These are phyloP conservation scores for Globisporangium paddicum DNA, from an alignment of 352 stramenopile genomes.

Conservation along the genomic window DNA sequence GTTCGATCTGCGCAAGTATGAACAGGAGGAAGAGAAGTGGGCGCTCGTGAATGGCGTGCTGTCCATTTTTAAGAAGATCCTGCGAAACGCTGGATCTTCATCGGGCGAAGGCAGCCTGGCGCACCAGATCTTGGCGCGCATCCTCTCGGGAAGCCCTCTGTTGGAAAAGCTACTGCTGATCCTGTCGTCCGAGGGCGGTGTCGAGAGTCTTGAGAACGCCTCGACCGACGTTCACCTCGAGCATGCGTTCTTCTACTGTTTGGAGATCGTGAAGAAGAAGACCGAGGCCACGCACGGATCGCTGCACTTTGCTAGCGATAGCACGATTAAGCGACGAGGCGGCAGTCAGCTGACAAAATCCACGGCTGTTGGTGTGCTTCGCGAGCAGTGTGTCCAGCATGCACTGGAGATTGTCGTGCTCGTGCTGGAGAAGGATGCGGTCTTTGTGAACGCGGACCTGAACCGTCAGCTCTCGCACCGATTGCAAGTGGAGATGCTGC, in stretches of 20 bases:
- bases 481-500: slow-evolving; percentile 71
- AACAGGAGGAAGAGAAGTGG: slow-evolving; percentile 82
- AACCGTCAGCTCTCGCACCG: slow-evolving; percentile 53
- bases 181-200: slow-evolving; percentile 58
- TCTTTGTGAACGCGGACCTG: slow-evolving; percentile 59
- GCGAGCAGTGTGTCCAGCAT: slow-evolving; percentile 69
- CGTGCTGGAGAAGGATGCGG: slow-evolving; percentile 61
- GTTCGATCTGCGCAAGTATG: slow-evolving; percentile 81
- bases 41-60: slow-evolving; percentile 63
- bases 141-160: slow-evolving; percentile 61
- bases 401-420: slow-evolving; percentile 74
- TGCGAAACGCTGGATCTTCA: slow-evolving; percentile 43
- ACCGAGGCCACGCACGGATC: slow-evolving; percentile 65
- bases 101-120: slow-evolving; percentile 49
- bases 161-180: slow-evolving; percentile 70
- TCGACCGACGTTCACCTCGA: slow-evolving; percentile 71
- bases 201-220: slow-evolving; percentile 69
- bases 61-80: slow-evolving; percentile 74
- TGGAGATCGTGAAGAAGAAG: slow-evolving; percentile 74
- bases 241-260: slow-evolving; percentile 78
- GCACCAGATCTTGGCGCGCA: slow-evolving; percentile 62
- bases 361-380: slow-evolving; percentile 35
- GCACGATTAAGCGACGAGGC: slow-evolving; percentile 33
- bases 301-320: slow-evolving; percentile 56
- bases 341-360: slow-evolving; percentile 52